phyloP scores from a whole-genome alignment of 768 basidiomycete genomes.

The Polyporus arcularius region DNA sequence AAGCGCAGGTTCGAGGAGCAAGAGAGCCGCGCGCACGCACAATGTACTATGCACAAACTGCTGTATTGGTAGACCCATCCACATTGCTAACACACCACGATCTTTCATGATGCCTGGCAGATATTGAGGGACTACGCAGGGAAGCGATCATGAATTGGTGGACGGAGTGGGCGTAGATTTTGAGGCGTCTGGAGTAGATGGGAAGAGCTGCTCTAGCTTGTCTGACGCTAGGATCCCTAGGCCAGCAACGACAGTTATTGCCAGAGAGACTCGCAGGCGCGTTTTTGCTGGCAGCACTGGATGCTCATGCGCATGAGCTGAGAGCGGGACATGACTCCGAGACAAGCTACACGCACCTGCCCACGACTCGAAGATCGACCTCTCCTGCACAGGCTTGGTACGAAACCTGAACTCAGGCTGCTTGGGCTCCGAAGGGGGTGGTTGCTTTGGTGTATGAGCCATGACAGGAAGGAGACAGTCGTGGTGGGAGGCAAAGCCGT shows the following conservation, averaged over 20 bases:
- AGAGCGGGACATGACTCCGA: not conserved
- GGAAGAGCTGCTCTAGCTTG: conserved; percentile 29
- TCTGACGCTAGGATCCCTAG: conserved; percentile 34
- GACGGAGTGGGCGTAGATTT: not conserved
- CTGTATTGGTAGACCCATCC: conserved; percentile 11
- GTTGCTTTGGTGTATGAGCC: conserved; percentile 12
- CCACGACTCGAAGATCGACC: conserved; percentile 29
- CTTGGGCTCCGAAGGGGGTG: not conserved
- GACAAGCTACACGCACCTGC: conserved; percentile 18
- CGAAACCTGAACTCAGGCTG: conserved; percentile 21
- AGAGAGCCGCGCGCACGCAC: not conserved
- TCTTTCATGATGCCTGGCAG: not conserved
- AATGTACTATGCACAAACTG: conserved; percentile 10
- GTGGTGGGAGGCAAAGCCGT: conserved; percentile 1
- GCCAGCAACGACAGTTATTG: conserved; percentile 32
- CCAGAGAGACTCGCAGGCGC: conserved; percentile 34
- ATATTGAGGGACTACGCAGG: not conserved
- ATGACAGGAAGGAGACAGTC: not conserved
- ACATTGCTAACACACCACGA: conserved; percentile 7
- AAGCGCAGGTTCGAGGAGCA: not conserved
- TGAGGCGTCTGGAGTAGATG: conserved; percentile 14
- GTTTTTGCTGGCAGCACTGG: conserved; percentile 35
- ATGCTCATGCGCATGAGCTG: not conserved
- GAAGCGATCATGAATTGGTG: not conserved
- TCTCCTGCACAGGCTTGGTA: conserved; percentile 22